Evolutionary conservation across 305 asterid species (phyloP).

Genomic region (Coffea humblotiana): DNA sequence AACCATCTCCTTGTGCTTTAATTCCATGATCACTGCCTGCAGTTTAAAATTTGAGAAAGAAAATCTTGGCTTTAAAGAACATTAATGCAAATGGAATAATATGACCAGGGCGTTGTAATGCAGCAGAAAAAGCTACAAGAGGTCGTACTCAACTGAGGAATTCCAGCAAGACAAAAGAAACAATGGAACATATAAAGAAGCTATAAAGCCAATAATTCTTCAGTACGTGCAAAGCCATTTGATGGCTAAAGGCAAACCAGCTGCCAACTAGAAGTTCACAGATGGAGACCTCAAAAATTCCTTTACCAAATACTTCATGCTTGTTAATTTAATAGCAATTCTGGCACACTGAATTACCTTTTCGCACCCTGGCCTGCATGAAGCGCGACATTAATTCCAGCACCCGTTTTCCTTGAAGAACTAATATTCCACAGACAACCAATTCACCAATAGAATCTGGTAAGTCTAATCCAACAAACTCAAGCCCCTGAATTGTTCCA

Average conservation of each 20-base stretch:
- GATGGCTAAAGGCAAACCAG: background rate
- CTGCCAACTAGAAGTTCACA: background rate
- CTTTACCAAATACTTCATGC: background rate
- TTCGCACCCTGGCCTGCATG: conserved; percentile 85
- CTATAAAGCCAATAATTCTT: background rate
- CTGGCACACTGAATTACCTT: conserved; percentile 46
- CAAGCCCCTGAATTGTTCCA: conserved; percentile 84
- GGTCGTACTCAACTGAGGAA: background rate
- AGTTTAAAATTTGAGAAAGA: conserved; percentile 20
- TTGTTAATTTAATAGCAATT: background rate
- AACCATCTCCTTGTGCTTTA: conserved; percentile 93
- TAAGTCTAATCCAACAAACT: conserved; percentile 89
- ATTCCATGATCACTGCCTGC: conserved; percentile 89
- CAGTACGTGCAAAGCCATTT: background rate
- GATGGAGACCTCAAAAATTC: background rate
- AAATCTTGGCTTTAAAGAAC: conserved; percentile 1
- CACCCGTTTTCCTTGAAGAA: conserved; percentile 81
- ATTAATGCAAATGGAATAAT: background rate
- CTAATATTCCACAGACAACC: conserved; percentile 77
- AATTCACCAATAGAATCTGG: conserved; percentile 95
- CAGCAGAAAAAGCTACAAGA: background rate
- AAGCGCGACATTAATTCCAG: conserved; percentile 81
- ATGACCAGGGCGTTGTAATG: background rate
- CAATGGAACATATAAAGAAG: background rate
- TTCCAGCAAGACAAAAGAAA: background rate